Conservation (phyloP, 2,329 filamentous ascomycete genomes). For the Fusarium illudens region DNA sequence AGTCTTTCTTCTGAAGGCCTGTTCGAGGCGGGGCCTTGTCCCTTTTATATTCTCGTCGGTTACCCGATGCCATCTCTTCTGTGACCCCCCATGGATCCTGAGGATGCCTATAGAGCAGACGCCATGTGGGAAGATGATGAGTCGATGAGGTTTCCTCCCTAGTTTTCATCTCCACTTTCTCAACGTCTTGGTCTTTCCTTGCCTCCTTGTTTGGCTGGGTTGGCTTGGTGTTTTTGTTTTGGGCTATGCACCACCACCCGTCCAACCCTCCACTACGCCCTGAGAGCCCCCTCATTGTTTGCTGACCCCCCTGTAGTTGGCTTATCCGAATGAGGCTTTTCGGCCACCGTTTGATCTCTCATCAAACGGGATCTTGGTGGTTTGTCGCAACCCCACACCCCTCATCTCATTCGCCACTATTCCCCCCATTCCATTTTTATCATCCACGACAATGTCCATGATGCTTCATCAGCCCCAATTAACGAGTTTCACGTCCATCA, state of each 20-base stretch:
- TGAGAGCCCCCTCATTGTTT: conserved; percentile 18
- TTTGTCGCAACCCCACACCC: conserved; percentile 34
- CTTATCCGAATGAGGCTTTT: conserved; percentile 36
- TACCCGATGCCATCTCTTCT: conserved; percentile 34
- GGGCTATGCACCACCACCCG: conserved; percentile 4
- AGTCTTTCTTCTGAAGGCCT: conserved; percentile 18
- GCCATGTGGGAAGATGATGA: conserved; percentile 8
- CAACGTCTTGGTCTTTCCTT: not conserved
- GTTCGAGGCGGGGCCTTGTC: conserved; percentile 29
- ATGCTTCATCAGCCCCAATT: conserved; percentile 15
- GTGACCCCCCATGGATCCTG: conserved; percentile 1
- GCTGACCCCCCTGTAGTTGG: not conserved
- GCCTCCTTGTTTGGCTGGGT: not conserved
- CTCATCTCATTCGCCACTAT: conserved; percentile 31
- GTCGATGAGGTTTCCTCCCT: not conserved
- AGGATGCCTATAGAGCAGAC: conserved; percentile 1
- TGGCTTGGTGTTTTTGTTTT: conserved; percentile 23
- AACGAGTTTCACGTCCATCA: conserved; percentile 15
- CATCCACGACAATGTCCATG: conserved; percentile 11
- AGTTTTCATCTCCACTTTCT: conserved; percentile 7
- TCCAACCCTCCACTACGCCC: conserved; percentile 28
- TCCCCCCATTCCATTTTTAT: not conserved
- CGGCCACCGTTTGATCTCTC: conserved; percentile 16
- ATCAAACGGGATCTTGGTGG: conserved; percentile 30
- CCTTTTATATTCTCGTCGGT: conserved; percentile 40